Conservation (phyloP, 2,329 filamentous ascomycete genomes). For the Penicillium sp. region DNA sequence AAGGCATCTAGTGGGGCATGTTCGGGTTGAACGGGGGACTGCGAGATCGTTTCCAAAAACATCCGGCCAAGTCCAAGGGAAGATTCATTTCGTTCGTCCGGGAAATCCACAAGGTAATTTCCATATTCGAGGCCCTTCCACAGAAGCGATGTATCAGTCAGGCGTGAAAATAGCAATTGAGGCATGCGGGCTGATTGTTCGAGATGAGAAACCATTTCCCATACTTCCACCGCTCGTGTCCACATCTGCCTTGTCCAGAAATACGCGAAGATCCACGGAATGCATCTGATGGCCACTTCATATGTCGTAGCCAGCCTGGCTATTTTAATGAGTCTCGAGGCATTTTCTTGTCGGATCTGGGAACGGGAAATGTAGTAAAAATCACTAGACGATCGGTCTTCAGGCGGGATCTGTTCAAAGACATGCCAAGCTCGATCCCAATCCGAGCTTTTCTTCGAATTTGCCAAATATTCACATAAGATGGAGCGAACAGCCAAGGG, state of each 20-base stretch:
- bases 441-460: conserved; percentile 44
- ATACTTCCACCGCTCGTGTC: conserved; percentile 35
- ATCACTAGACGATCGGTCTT: conserved; percentile 45
- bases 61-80: conserved; percentile 24
- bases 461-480: conserved; percentile 44
- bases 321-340: conserved; percentile 45
- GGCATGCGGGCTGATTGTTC: conserved; percentile 5
- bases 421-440: conserved; percentile 49
- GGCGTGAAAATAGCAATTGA: conserved; percentile 15
- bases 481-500: conserved; percentile 30
- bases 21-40: conserved; percentile 29
- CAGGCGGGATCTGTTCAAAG: conserved; percentile 47
- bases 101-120: conserved; percentile 19
- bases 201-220: conserved; percentile 27
- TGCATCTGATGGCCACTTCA: conserved; percentile 31
- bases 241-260: conserved; percentile 38
- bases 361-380: conserved; percentile 53
- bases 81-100: neutral
- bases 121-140: conserved; percentile 28
- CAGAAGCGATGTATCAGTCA: conserved; percentile 22
- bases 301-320: conserved; percentile 44
- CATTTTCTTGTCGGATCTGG: conserved; percentile 44
- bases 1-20: conserved; percentile 35
- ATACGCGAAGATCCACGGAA: conserved; percentile 36
- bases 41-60: conserved; percentile 32